A percentile compares a stretch with the other conserved stretches of the same genome.
These are phyloP conservation scores for Helianthus tuberosus DNA, from an alignment of 129 eudicot genomes.

Conservation along the genomic window DNA sequence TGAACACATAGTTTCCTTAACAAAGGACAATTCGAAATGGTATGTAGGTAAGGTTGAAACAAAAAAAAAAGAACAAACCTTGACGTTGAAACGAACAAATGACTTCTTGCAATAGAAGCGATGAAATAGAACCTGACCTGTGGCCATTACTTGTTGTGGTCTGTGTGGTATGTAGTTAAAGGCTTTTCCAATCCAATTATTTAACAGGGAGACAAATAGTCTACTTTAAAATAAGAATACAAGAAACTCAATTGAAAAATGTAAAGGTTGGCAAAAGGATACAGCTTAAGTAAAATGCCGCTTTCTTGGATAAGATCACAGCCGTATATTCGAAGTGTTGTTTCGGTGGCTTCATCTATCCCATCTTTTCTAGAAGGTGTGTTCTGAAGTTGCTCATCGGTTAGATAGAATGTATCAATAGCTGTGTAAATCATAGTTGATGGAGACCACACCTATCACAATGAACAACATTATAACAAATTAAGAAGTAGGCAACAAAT, in stretches of 20 bases:
- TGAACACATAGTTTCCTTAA: too few species aligned
- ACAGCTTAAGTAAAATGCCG: slow-evolving; percentile 83
- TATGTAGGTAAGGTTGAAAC: too few species aligned
- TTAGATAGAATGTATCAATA: slow-evolving; percentile 78
- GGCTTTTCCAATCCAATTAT: slow-evolving; percentile 15
- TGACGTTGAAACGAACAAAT: slow-evolving; percentile 86
- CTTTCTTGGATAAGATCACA: slow-evolving; percentile 97
- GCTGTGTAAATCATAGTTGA: slow-evolving; percentile 77
- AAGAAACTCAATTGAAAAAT: not conserved
- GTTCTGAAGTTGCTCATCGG: slow-evolving; percentile 66
- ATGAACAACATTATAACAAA: not conserved
- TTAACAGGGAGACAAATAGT: not conserved
- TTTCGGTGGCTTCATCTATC: slow-evolving; percentile 83
- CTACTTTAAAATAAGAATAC: not conserved
- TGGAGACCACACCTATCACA: slow-evolving; percentile 28
- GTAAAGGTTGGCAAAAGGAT: slow-evolving; percentile 49
- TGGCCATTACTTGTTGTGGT: slow-evolving; percentile 98
- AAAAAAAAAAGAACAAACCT: slow-evolving; percentile 46
- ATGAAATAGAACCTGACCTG: slow-evolving; percentile 91
- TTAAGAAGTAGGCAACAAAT: too few species aligned
- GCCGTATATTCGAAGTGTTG: slow-evolving; percentile 81
- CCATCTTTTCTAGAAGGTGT: slow-evolving; percentile 90
- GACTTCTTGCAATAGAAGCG: slow-evolving; percentile 97
- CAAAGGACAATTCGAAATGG: too few species aligned
- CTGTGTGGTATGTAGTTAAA: slow-evolving; percentile 46